Evolutionary conservation across 306 rosid species (phyloP), one percentile per base, ranked within the genome.

Genomic region (Gastrolobium bilobum): DNA sequence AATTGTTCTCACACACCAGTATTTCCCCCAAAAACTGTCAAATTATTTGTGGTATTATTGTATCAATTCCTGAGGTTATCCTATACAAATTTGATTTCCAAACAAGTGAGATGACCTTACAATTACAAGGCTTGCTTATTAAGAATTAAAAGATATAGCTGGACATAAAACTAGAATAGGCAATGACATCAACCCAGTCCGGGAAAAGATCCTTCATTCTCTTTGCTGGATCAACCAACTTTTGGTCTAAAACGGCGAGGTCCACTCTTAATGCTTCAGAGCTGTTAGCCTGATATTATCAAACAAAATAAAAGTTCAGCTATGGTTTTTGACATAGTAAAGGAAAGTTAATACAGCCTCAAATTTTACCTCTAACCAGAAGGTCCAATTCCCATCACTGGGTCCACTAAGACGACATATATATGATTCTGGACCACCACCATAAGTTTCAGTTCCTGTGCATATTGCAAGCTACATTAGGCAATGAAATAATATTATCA

Each of bases 321-420:
- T 46, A 31, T 79, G 26, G 26, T 20, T 20, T 20, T 20, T 20
- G 26, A 43, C 44, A 51, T 56, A 13, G 9, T 57, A 51, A 51
- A 20, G 15, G 11, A 42, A 79, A 81, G 61, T 52, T 48, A 77
- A 61, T 11, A 64, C 47, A 53, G 33, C 52, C 43, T 71, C 60
- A 14, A 64, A 64, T 15, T 71, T 58, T 86, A 92, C 99, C 97
- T 94, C 99, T 67, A 94, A 77, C 99, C 99, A 94, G 87, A 94
- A 92, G 39, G 85, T 80, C 99, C 99, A 94, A 82, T 89, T 88
- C 80, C 88, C 73, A 64, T 88, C 83, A 63, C 97, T 87, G 34
- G 89, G 79, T 81, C 99, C 99, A 15, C 98, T 95, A 56, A 95
- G 90, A 31, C 98, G 85, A 15, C 85, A 86, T 68, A 95, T 88